Evolutionary conservation across 148 eudicot species (phyloP), one percentile per base, ranked within the genome.

Genomic region (Mesembryanthemum crystallinum): DNA sequence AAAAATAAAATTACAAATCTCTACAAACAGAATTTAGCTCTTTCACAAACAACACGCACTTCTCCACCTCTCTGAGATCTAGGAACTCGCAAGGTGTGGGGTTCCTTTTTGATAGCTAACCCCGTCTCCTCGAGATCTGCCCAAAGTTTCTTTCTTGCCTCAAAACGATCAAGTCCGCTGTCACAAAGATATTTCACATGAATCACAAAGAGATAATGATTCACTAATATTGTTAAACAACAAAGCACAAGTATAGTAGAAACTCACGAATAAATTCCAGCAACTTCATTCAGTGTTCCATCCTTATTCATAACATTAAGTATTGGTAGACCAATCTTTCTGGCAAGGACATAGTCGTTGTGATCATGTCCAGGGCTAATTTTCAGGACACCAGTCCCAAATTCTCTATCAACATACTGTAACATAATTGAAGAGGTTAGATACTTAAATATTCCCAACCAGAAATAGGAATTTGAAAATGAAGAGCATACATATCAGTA

Each of bases 291-390:
- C 52, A 94, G 84, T 1, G 98, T 94, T 64, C 96, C 98, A 83
- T 94, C 98, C 76, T 92, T 94, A 74, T 94, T 94, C 97, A 94
- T 94, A 33, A 90, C 91, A 84, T 88, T 92, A 24, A 94, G 94
- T 79, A 94, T 92, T 20, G 97, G 98, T 68, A 94, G 95, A 75
- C 98, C 98, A 77, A 88, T 90, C 82, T 94, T 94, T 52, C 98
- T 89, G 76, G 98, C 98, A 68, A 94, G 93, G 70, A 89, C 86
- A 80, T 94, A 94, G 82, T 94, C 98, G 80, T 94, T 94, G 68
- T 94, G 98, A 87, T 94, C 98, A 89, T 94, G 98, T 42, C 97
- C 98, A 75, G 98, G 98, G 84, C 98, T 92, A 83, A 94, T 92
- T 86, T 94, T 94, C 83, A 94, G 77, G 42, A 94, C 98, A 69